Evolutionary conservation across 352 stramenopile species (phyloP), one percentile per base, ranked within the genome.

Genomic region (Globisporangium iwayamae): DNA sequence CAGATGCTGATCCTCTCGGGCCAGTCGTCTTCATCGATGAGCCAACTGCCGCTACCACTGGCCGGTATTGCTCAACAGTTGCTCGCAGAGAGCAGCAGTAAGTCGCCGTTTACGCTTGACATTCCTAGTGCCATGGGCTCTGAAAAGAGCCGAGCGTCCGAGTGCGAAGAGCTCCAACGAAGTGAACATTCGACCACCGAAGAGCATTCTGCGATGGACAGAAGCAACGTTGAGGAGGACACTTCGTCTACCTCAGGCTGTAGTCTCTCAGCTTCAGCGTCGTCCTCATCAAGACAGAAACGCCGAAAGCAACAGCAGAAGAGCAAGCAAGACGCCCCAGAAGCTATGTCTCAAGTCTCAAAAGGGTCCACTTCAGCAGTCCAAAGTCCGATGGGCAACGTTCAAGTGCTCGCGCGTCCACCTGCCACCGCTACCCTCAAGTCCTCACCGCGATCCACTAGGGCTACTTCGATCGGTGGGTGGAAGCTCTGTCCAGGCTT

Each of bases 401-500:
- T 62, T 5, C 53, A 62, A 34, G 53, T 50, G 32, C 32, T 65
- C 25, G 16, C 43, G 4, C 61, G 36, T 25, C 18, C 39, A 8
- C 20, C n/a, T 6, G n/a, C 54, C 25, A 36, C 32, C 32, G 20
- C 34, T 32, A 34, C 13, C 5, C 6, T 32, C n/a, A 58, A 58
- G 30, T n/a, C 36, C 13, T 4, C 62, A 10, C 47, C 54, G 13
- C 34, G 43, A 34, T 43, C 43, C 38, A 30, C 14, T 20, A 30
- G 25, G 28, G 11, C 62, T 10, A 11, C n/a, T 30, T 25, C n/a
- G 46, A 32, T 71, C 13, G 68, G 69, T 60, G 69, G 72, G 45
- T 85, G 78, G 63, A 79, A 84, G 34, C 76, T 91, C 38, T 91
- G 79, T 58, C 79, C 82, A 22, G 82, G 80, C n/a, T 83, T 91